phyloP scores from a whole-genome alignment of 2,329 filamentous ascomycete species.

The Diaporthe sp. region DNA sequence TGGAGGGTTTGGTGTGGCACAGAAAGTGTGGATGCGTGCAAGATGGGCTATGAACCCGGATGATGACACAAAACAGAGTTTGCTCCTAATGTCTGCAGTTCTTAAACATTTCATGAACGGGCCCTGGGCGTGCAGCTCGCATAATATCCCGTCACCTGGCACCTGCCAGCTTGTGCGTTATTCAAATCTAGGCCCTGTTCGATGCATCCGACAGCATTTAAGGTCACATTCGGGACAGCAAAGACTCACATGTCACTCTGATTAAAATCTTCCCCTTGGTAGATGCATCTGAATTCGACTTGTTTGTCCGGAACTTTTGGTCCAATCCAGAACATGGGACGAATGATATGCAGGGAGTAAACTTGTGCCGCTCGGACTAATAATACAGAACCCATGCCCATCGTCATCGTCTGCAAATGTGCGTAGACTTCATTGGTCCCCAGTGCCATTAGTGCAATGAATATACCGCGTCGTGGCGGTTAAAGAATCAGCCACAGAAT shows the following conservation, averaged over 20 bases:
- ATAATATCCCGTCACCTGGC: constrained; percentile 2
- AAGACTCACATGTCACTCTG: neutral
- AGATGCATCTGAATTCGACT: neutral
- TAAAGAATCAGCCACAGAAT: neutral
- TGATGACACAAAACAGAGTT: neutral
- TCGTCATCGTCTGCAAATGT: neutral
- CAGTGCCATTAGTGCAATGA: no score
- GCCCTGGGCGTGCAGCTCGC: neutral
- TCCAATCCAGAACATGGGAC: neutral
- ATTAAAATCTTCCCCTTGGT: neutral
- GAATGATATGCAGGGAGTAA: neutral
- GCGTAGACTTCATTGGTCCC: neutral
- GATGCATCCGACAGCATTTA: neutral
- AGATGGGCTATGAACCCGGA: neutral
- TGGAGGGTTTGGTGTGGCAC: neutral
- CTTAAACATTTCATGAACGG: neutral
- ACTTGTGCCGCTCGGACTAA: constrained; percentile 16
- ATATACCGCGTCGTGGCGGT: neutral
- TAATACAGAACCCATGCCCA: neutral
- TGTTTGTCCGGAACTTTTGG: neutral
- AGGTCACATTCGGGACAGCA: neutral
- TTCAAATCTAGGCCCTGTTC: neutral
- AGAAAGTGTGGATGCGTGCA: neutral
- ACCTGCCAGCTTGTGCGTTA: neutral
- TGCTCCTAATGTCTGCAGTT: neutral